Percentiles rank a stretch among this genome's conserved stretches.
These are phyloP conservation scores for Leccinum angustisporum DNA, from an alignment of 1,284 basidiomycete species.

Conservation along the genomic window DNA sequence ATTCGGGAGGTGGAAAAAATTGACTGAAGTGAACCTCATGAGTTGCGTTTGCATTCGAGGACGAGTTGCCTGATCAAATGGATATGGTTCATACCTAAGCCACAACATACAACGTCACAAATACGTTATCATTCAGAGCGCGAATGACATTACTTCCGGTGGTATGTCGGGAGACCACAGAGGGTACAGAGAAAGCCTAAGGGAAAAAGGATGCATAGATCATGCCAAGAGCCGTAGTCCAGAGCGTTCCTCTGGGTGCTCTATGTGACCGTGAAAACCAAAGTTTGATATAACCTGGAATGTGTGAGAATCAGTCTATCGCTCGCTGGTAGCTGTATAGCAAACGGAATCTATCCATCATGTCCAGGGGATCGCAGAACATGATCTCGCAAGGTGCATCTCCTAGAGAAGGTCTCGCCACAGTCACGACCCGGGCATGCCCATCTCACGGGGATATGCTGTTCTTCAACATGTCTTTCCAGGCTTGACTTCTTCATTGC, in stretches of 20 bases:
- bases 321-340: background rate
- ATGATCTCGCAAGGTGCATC: background rate
- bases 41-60: background rate
- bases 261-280: background rate
- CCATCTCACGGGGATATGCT: constrained; percentile 14
- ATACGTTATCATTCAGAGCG: background rate
- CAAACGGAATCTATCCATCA: background rate
- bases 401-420: constrained; percentile 4
- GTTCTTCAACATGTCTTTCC: constrained; percentile 15
- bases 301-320: background rate
- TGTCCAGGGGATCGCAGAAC: background rate
- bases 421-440: constrained; percentile 10
- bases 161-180: background rate
- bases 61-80: constrained; percentile 1
- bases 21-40: background rate
- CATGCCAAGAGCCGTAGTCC: background rate
- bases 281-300: background rate
- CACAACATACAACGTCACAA: background rate
- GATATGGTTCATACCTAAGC: constrained; percentile 1
- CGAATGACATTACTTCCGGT: background rate
- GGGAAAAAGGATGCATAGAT: background rate
- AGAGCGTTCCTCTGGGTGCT: background rate
- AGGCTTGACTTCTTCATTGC: constrained; percentile 14
- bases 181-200: background rate
- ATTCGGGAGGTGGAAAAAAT: background rate